A percentile compares a stretch with the other conserved stretches of the same genome.
Conservation (phyloP, 2,329 filamentous ascomycete species). For the Massarina eburnea region DNA sequence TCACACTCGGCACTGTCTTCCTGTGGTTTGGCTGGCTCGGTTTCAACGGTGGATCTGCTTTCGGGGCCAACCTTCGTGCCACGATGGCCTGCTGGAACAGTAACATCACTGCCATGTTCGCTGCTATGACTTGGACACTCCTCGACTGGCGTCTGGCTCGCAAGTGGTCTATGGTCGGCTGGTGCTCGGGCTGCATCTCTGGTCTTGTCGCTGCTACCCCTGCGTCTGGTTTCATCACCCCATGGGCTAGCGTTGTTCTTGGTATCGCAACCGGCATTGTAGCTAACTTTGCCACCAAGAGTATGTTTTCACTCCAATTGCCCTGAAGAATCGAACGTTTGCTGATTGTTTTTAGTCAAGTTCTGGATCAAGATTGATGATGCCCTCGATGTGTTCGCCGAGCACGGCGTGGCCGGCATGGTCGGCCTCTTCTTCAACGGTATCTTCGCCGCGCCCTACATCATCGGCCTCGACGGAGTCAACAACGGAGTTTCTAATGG, state of each 20-base stretch:
- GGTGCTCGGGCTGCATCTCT: constrained; percentile 87
- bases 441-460: constrained; percentile 73
- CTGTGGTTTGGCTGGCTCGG: constrained; percentile 99
- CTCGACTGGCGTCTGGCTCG: constrained; percentile 92
- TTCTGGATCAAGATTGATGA: constrained; percentile 81
- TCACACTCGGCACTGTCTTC: constrained; percentile 90
- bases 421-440: constrained; percentile 78
- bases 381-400: constrained; percentile 86
- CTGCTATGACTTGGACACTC: constrained; percentile 87
- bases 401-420: constrained; percentile 83
- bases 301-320: constrained; percentile 54
- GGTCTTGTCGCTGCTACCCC: constrained; percentile 87
- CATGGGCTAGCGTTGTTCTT: constrained; percentile 64
- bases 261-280: constrained; percentile 65
- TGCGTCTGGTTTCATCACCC: constrained; percentile 75
- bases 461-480: constrained; percentile 72
- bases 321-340: not conserved
- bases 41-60: constrained; percentile 95
- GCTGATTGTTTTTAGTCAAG: constrained; percentile 55
- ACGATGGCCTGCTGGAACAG: constrained; percentile 98
- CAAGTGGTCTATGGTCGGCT: constrained; percentile 94
- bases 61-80: constrained; percentile 90
- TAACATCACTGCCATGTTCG: constrained; percentile 90
- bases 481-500: constrained; percentile 66
- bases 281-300: constrained; percentile 86